These are phyloP conservation scores for Trypanosoma boissoni DNA, from an alignment of 208 protist genomes.

Conservation along the genomic window DNA sequence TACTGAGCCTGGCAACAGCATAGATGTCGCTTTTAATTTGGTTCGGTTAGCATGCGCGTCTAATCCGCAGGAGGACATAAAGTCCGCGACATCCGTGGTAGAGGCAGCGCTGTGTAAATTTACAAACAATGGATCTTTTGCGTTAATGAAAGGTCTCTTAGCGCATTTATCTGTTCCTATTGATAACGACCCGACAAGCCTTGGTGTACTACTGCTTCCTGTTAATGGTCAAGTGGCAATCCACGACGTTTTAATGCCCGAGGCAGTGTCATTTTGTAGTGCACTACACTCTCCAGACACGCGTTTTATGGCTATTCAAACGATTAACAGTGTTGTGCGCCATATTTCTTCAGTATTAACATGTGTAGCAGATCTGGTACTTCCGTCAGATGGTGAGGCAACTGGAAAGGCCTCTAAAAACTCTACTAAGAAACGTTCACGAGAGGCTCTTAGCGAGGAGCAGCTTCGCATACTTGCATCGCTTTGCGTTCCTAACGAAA, in stretches of 20 bases:
- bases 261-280: conserved; percentile 44
- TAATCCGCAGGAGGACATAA: conserved; percentile 10
- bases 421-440: background rate
- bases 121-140: conserved; percentile 78
- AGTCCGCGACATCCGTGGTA: conserved; percentile 25
- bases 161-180: conserved; percentile 72
- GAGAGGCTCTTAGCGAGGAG: background rate
- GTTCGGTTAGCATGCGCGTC: too few relatives aligned
- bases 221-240: conserved; percentile 15
- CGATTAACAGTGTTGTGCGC: conserved; percentile 78
- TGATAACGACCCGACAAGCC: conserved; percentile 27
- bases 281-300: conserved; percentile 71
- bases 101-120: conserved; percentile 38
- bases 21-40: too few relatives aligned
- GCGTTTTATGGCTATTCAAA: conserved; percentile 90
- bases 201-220: conserved; percentile 44
- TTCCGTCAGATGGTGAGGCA: conserved; percentile 6
- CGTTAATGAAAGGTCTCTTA: conserved; percentile 79
- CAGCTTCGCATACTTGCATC: background rate
- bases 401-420: conserved; percentile 9
- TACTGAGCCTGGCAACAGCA: too few relatives aligned
- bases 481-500: conserved; percentile 35
- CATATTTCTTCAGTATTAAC: conserved; percentile 55
- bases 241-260: conserved; percentile 70
- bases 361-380: conserved; percentile 19